Percentiles rank a stretch among this genome's conserved stretches.
Evolutionary conservation across 768 basidiomycete species (phyloP).

Genomic region (Cyathus striatus): DNA sequence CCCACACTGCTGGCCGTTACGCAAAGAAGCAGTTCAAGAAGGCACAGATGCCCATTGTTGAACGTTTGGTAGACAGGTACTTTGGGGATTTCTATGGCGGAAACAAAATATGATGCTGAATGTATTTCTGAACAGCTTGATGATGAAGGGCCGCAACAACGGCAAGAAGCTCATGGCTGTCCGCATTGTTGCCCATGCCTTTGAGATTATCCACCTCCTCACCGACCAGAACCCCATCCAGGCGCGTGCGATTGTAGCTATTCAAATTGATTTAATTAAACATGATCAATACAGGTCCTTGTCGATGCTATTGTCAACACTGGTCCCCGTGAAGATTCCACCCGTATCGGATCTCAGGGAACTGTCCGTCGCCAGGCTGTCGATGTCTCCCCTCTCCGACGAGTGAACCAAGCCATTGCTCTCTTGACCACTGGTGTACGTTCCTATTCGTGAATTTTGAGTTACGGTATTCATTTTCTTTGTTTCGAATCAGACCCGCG

Average conservation of each 20-base stretch:
- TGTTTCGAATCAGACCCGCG: conserved; percentile 69
- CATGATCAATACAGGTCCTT: conserved; percentile 69
- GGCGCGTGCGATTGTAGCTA: conserved; percentile 37
- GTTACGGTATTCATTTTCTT: conserved; percentile 1
- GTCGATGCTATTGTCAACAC: conserved; percentile 99
- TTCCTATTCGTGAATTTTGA: conserved; percentile 4
- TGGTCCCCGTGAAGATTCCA: conserved; percentile 98
- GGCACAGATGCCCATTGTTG: conserved; percentile 99
- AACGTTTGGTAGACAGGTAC: conserved; percentile 96
- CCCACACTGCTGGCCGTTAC: conserved; percentile 98
- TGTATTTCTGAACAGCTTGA: conserved; percentile 52
- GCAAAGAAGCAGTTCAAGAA: conserved; percentile 99
- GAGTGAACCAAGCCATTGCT: conserved; percentile 96
- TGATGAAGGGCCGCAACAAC: conserved; percentile 99
- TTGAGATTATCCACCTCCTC: conserved; percentile 99
- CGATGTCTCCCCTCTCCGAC: conserved; percentile 96
- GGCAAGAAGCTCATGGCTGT: conserved; percentile 99
- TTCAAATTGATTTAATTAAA: conserved; percentile 3
- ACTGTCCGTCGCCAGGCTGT: conserved; percentile 99
- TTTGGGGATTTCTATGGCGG: conserved; percentile 13
- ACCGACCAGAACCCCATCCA: conserved; percentile 99
- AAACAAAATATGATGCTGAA: neutral
- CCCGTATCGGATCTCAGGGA: conserved; percentile 99
- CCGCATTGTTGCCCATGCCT: conserved; percentile 98
- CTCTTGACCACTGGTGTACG: conserved; percentile 95